Evolutionary conservation across 305 asterid species (phyloP).

Genomic region (Solanum hybrid): DNA sequence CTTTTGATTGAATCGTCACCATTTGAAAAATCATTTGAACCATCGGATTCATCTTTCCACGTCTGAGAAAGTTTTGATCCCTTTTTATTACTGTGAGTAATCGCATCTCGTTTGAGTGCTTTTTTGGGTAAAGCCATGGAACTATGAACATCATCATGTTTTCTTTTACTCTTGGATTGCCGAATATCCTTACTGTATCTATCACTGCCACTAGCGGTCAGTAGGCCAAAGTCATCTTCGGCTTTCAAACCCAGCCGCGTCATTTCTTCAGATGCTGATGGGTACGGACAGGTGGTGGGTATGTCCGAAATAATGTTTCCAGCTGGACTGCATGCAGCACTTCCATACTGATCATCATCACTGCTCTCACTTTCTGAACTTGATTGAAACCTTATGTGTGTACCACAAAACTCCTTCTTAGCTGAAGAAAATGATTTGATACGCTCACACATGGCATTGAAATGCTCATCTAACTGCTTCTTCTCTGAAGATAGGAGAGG

Average conservation of each 20-base stretch:
- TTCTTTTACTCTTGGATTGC: slow-evolving; percentile 48
- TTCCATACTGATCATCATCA: slow-evolving; percentile 19
- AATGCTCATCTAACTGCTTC: slow-evolving; percentile 60
- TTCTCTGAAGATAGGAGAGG: slow-evolving; percentile 49
- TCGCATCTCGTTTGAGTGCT: slow-evolving; percentile 29
- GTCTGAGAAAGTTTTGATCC: slow-evolving; percentile 1
- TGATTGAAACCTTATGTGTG: slow-evolving; percentile 48
- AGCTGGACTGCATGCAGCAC: slow-evolving; percentile 17
- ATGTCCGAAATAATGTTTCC: slow-evolving; percentile 40
- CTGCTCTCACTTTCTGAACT: slow-evolving; percentile 60
- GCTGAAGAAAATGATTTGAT: slow-evolving; percentile 48
- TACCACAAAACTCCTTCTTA: slow-evolving; percentile 43
- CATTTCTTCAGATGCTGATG: slow-evolving; percentile 86
- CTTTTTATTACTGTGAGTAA: slow-evolving; percentile 10
- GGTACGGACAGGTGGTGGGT: slow-evolving; percentile 83
- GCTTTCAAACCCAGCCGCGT: slow-evolving; percentile 42
- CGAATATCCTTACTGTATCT: slow-evolving; percentile 22
- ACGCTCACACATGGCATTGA: slow-evolving; percentile 50
- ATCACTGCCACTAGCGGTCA: not conserved
- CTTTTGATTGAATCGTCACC: slow-evolving; percentile 42
- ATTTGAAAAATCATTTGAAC: slow-evolving; percentile 21
- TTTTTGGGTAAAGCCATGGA: slow-evolving; percentile 31
- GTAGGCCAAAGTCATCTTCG: not conserved
- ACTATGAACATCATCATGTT: slow-evolving; percentile 23
- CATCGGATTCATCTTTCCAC: slow-evolving; percentile 6